Conservation (phyloP, 345 rosid species). For the Trapa bicornis region DNA sequence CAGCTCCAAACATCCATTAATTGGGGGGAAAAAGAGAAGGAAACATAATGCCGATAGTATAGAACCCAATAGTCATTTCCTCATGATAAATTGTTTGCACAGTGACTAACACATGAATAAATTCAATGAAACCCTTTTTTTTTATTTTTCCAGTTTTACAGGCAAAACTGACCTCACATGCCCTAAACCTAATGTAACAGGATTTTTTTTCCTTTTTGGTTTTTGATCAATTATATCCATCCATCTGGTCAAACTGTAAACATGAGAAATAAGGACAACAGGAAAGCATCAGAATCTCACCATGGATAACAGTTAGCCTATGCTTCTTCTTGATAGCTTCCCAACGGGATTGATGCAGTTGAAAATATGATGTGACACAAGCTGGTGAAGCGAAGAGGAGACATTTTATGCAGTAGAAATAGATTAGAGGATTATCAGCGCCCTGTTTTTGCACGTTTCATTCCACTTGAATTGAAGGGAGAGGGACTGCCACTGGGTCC, state of each 20-base stretch:
- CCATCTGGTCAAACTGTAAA: slow-evolving; percentile 2
- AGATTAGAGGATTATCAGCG: slow-evolving; percentile 25
- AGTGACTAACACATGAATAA: slow-evolving; percentile 39
- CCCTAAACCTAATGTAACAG: slow-evolving; percentile 12
- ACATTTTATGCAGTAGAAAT: not conserved
- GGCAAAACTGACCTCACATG: slow-evolving; percentile 25
- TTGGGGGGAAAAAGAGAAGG: too few relatives aligned
- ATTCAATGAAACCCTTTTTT: slow-evolving; percentile 35
- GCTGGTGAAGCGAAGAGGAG: not conserved
- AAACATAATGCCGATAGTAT: not conserved
- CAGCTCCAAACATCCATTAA: too few relatives aligned
- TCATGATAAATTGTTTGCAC: not conserved
- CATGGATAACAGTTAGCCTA: slow-evolving; percentile 2
- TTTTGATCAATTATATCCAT: slow-evolving; percentile 2
- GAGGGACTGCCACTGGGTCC: slow-evolving; percentile 93
- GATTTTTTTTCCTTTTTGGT: not conserved
- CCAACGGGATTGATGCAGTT: not conserved
- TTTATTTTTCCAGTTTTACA: not conserved
- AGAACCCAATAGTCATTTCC: not conserved
- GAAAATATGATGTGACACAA: not conserved
- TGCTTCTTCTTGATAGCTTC: not conserved
- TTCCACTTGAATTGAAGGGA: slow-evolving; percentile 87
- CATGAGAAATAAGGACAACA: not conserved
- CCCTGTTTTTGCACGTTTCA: slow-evolving; percentile 95
- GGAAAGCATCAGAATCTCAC: slow-evolving; percentile 4